Evolutionary conservation across 2,329 filamentous ascomycete species (phyloP).

Genomic region (Onygenales sp.): DNA sequence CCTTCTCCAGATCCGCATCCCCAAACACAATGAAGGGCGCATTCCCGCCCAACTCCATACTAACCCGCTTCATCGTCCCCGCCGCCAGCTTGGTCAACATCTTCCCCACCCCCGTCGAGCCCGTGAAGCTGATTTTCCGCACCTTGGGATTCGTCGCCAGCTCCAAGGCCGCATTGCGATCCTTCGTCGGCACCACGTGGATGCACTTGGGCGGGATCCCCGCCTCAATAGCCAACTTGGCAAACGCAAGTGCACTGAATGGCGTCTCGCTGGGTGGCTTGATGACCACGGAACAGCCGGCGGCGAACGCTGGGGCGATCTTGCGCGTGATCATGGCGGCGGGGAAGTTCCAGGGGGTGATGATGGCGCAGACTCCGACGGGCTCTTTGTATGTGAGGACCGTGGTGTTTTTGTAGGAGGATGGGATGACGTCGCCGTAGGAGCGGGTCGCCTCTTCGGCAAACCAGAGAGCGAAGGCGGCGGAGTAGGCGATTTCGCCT

Average conservation of each 20-base stretch:
- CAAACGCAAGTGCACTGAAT: conserved; percentile 61
- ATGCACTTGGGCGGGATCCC: conserved; percentile 43
- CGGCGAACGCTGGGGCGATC: conserved; percentile 18
- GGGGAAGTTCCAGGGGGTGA: conserved; percentile 86
- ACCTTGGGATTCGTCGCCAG: conserved; percentile 41
- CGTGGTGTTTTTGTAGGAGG: conserved; percentile 59
- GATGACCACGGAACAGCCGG: conserved; percentile 10
- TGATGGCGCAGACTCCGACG: conserved; percentile 71
- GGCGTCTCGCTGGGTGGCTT: conserved; percentile 72
- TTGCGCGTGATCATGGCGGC: conserved; percentile 37
- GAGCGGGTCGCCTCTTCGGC: conserved; percentile 40
- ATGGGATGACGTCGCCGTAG: conserved; percentile 46
- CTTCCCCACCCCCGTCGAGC: conserved; percentile 19
- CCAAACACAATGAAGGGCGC: conserved; percentile 28
- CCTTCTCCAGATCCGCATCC: conserved; percentile 27
- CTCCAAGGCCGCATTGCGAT: conserved; percentile 22
- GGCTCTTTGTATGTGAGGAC: conserved; percentile 72
- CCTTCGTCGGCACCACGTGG: conserved; percentile 73
- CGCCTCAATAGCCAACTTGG: conserved; percentile 8
- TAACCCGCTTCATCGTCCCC: conserved; percentile 29
- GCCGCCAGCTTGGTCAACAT: conserved; percentile 21
- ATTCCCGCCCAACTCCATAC: conserved; percentile 35
- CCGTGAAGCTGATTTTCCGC: conserved; percentile 59
- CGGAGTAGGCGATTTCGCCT: conserved; percentile 40
- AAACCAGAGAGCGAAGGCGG: conserved; percentile 45